Conservation (phyloP, 2,329 filamentous ascomycete species). For the Fusarium devonianum region DNA sequence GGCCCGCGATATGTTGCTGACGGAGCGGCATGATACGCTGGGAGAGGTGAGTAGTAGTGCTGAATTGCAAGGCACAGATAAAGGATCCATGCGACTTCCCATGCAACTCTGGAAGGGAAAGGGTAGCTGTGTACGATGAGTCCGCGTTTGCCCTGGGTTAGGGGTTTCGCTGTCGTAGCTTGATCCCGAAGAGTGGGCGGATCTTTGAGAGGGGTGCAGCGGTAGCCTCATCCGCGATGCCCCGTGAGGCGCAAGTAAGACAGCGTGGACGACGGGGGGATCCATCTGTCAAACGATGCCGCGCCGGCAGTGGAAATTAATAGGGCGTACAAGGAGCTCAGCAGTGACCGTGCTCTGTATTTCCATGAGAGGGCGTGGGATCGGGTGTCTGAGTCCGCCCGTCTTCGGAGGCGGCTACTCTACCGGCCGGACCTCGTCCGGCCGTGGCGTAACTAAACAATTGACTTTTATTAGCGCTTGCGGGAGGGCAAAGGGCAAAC, state of each 20-base stretch:
- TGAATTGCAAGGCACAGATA: neutral
- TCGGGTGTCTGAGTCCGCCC: no score
- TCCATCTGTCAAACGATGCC: slow-evolving; percentile 1
- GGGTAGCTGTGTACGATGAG: neutral
- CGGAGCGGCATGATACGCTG: slow-evolving; percentile 15
- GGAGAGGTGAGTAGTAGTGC: neutral
- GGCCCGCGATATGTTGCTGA: slow-evolving; percentile 10
- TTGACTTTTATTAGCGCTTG: no score
- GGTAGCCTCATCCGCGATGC: neutral
- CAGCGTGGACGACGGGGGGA: slow-evolving; percentile 3
- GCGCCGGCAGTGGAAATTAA: neutral
- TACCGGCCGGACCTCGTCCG: no score
- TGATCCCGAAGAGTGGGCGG: no score
- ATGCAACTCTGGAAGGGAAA: neutral
- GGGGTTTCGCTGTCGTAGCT: no score
- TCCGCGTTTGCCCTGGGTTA: slow-evolving; percentile 13
- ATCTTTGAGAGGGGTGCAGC: slow-evolving; percentile 2
- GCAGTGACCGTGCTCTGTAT: no score
- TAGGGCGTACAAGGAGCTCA: no score
- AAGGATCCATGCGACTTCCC: slow-evolving; percentile 1
- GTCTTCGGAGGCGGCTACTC: no score
- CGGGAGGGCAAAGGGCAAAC: no score
- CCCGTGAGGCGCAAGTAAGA: neutral
- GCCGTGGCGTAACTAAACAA: no score
- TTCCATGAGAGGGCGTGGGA: no score